Conservation (phyloP, 1,284 basidiomycete genomes). For the Sanghuangporus baumii region DNA sequence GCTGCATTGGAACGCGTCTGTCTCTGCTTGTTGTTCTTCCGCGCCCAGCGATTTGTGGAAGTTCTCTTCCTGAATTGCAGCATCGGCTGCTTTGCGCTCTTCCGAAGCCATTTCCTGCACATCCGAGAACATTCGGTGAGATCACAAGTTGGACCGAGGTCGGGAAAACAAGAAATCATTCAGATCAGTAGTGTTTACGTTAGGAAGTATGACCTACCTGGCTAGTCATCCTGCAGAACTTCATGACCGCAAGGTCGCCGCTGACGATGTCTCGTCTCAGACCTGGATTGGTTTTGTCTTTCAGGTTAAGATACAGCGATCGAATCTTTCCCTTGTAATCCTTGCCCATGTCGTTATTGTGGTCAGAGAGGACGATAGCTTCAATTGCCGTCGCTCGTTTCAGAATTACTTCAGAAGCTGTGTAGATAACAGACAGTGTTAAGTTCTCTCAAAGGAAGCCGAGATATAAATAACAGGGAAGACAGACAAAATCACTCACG, state of each 20-base stretch:
- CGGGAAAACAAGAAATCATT: background rate
- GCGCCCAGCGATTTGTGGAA: constrained; percentile 91
- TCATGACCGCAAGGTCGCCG: constrained; percentile 68
- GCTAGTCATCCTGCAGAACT: constrained; percentile 78
- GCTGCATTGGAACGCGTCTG: constrained; percentile 95
- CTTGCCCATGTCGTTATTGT: constrained; percentile 37
- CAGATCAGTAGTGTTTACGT: background rate
- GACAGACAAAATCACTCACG: constrained; percentile 49
- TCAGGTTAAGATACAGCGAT: constrained; percentile 87
- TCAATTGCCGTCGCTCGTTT: constrained; percentile 58
- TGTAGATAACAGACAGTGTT: background rate
- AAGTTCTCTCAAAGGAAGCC: background rate
- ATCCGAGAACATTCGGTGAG: background rate
- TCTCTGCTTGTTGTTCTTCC: constrained; percentile 88
- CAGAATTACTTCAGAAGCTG: constrained; percentile 60
- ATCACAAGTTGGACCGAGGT: background rate
- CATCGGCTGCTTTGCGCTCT: constrained; percentile 79
- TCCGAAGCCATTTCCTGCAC: constrained; percentile 92
- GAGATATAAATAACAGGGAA: background rate
- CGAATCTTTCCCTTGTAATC: constrained; percentile 81
- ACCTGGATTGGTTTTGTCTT: constrained; percentile 91
- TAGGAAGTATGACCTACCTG: constrained; percentile 43
- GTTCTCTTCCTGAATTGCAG: constrained; percentile 83
- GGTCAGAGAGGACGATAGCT: constrained; percentile 45
- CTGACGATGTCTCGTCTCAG: constrained; percentile 81